Base-by-base conservation (phyloP, 2,329 filamentous ascomycete genomes). In the Trichoderma endophyticum region DNA sequence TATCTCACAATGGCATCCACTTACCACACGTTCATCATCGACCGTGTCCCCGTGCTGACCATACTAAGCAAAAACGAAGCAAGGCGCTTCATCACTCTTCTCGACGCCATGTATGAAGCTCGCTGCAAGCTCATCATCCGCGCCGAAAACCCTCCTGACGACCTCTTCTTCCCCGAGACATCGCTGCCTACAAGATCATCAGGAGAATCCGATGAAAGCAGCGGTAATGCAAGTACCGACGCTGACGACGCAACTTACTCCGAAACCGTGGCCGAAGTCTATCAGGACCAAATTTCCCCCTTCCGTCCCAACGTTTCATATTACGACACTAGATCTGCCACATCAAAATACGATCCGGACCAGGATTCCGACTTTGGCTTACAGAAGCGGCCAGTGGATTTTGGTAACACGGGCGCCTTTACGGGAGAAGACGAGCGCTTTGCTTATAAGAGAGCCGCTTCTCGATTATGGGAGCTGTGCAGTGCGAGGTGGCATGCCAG, bases 351-450 rank as follows among this genome's bases (percentile, higher is more conserved):
- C 76, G 82, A 89, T 74, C 84, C 86, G 0, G 87, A 90, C 75
- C 85, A 88, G 72, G 87, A 89, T 77, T 87, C 86, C 0, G 87
- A 88, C 71, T 88, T 89, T 75, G 84, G 83, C 15, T 78, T 82
- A 66, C 81, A 80, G 74, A 76, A 76, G 54, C 9, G 32, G 11
- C 24, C 57, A 2, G 80, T 87, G n/a, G 87, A 95, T 77, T 96
- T 95, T 77, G 87, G 85, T 64, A 89, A 91, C 74, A 87, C 90
- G 0, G 83, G 86, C 12, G 89, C 88, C 0, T 92, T 95, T 77
- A 95, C 91, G 0, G 93, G 93, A 14, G 92, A 95, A 78, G 93
- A 95, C 79, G 93, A 95, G 80, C 85, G 89, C 14, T 96, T 96
- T 78, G 93, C 93, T 0, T 95, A 94, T 76, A 93, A 93, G 80